Percentiles rank a stretch among this genome's conserved stretches.
These are phyloP conservation scores for Botrytis tulipae DNA, from an alignment of 2,329 filamentous ascomycete species.

Conservation along the genomic window DNA sequence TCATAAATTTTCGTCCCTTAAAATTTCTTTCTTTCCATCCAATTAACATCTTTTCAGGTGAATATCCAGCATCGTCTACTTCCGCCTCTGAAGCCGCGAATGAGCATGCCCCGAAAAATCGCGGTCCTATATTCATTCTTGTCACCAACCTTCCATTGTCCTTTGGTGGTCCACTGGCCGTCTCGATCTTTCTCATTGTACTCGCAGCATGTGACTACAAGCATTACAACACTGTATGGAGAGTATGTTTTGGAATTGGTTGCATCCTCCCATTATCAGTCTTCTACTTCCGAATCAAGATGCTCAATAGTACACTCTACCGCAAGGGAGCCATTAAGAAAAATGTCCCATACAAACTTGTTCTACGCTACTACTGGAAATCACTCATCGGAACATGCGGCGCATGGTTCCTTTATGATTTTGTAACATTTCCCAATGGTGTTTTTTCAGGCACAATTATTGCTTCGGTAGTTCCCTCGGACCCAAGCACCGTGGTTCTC, in stretches of 20 bases:
- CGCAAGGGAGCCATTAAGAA: slow-evolving; percentile 53
- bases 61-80: slow-evolving; percentile 49
- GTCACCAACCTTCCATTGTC: slow-evolving; percentile 47
- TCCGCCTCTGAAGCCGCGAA: slow-evolving; percentile 50
- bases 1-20: not conserved
- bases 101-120: slow-evolving; percentile 42
- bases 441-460: slow-evolving; percentile 48
- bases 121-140: slow-evolving; percentile 47
- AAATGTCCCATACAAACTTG: slow-evolving; percentile 49
- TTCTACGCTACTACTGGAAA: slow-evolving; percentile 55
- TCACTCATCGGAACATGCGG: slow-evolving; percentile 50
- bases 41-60: slow-evolving; percentile 34
- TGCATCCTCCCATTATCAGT: slow-evolving; percentile 51
- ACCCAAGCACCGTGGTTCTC: slow-evolving; percentile 36
- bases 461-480: slow-evolving; percentile 40
- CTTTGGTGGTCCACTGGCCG: slow-evolving; percentile 44
- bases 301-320: slow-evolving; percentile 52
- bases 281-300: slow-evolving; percentile 55
- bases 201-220: slow-evolving; percentile 41
- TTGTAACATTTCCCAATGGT: slow-evolving; percentile 44
- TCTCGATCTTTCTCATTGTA: slow-evolving; percentile 49
- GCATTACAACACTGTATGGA: slow-evolving; percentile 46
- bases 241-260: slow-evolving; percentile 50
- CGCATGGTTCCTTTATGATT: slow-evolving; percentile 54
- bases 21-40: not conserved